A percentile compares a stretch with the other conserved stretches of the same genome.
Conservation (phyloP, 345 rosid species). For the Eutrema heterophyllum region DNA sequence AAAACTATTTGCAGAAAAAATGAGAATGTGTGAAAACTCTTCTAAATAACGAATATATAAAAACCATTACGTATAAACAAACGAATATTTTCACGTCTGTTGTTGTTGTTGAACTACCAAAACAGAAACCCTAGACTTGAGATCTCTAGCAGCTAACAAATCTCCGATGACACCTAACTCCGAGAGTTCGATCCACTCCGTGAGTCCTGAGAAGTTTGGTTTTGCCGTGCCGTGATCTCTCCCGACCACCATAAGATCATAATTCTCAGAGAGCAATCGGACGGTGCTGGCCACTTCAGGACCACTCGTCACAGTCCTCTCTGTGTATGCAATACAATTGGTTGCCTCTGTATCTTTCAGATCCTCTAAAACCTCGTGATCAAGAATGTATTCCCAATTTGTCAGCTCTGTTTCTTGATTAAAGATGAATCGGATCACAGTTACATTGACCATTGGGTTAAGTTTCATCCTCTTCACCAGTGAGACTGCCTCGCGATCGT, state of each 20-base stretch:
- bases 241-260: conserved; percentile 12
- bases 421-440: neutral
- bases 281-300: neutral
- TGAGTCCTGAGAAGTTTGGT: neutral
- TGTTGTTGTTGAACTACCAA: conserved; percentile 18
- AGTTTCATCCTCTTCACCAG: neutral
- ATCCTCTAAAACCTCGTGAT: conserved; percentile 1
- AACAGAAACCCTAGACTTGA: neutral
- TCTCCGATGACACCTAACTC: conserved; percentile 23
- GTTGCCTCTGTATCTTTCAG: neutral
- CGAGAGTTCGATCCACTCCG: conserved; percentile 9
- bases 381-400: conserved; percentile 8
- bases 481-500: conserved; percentile 15
- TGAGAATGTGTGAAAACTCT: neutral
- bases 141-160: conserved; percentile 14
- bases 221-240: neutral
- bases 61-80: neutral
- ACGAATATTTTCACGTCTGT: neutral
- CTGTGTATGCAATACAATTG: neutral
- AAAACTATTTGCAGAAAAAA: too few relatives aligned
- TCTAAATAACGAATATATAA: neutral
- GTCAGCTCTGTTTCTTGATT: neutral
- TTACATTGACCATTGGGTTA: neutral
- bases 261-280: neutral
- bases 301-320: neutral